These are phyloP conservation scores for Ogataea hybrid DNA, from an alignment of 1,139 yeast genomes.

Conservation along the genomic window DNA sequence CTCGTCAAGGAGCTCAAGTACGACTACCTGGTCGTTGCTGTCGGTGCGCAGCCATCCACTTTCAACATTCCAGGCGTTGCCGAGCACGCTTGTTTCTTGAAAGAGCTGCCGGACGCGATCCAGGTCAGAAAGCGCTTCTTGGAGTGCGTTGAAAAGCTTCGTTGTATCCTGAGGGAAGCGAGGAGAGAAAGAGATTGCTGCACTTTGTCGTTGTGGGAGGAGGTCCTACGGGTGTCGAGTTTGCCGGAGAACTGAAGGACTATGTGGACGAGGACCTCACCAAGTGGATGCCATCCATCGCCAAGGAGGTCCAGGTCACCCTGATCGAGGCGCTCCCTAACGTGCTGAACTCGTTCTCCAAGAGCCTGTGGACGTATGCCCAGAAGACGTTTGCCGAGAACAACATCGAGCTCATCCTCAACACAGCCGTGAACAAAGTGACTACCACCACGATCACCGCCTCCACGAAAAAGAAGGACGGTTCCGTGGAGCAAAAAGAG, in stretches of 20 bases:
- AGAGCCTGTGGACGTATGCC: slow-evolving; percentile 80
- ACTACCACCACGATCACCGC: slow-evolving; percentile 67
- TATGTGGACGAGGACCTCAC: slow-evolving; percentile 87
- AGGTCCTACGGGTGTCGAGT: slow-evolving; percentile 97
- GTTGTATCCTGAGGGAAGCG: slow-evolving; percentile 68
- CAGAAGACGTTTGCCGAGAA: slow-evolving; percentile 78
- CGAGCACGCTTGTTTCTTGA: slow-evolving; percentile 80
- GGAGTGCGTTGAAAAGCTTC: slow-evolving; percentile 83
- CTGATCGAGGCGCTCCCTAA: slow-evolving; percentile 91
- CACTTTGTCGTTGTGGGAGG: slow-evolving; percentile 92
- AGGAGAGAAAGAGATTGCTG: slow-evolving; percentile 76
- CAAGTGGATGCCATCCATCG: slow-evolving; percentile 86
- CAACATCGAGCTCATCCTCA: slow-evolving; percentile 72
- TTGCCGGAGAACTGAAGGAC: slow-evolving; percentile 93
- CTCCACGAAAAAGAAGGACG: slow-evolving; percentile 66
- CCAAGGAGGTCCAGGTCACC: slow-evolving; percentile 76
- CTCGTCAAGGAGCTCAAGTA: slow-evolving; percentile 51
- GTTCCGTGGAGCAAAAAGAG: slow-evolving; percentile 53
- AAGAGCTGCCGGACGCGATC: slow-evolving; percentile 82
- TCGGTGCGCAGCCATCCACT: slow-evolving; percentile 90
- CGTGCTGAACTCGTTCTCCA: slow-evolving; percentile 84
- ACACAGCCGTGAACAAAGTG: slow-evolving; percentile 87
- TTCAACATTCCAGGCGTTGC: slow-evolving; percentile 93
- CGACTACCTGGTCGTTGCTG: slow-evolving; percentile 84
- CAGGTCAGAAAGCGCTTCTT: slow-evolving; percentile 72